Conservation (phyloP, 495 filamentous ascomycete genomes). For the Penicillium tannophilum region DNA sequence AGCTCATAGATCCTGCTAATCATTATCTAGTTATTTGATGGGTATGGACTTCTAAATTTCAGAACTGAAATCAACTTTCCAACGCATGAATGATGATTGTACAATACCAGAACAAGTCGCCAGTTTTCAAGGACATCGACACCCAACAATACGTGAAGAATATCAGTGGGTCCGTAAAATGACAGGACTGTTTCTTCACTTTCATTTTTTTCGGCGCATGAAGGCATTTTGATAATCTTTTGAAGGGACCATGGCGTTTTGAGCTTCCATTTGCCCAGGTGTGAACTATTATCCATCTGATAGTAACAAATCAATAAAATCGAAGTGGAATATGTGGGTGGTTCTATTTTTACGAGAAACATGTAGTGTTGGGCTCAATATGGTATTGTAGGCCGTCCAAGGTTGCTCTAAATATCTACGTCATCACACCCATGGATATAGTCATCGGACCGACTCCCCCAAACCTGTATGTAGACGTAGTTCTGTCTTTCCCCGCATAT, state of each 20-base stretch:
- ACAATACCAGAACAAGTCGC: constrained; percentile 15
- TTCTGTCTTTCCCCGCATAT: not conserved
- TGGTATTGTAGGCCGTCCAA: not conserved
- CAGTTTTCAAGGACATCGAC: not conserved
- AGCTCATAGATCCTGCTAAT: constrained; percentile 22
- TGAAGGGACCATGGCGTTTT: constrained; percentile 7
- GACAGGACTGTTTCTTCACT: not conserved
- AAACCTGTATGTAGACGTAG: not conserved
- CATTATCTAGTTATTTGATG: constrained; percentile 70
- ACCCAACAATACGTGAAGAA: not conserved
- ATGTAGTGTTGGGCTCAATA: not conserved
- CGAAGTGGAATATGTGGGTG: not conserved
- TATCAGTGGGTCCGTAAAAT: not conserved
- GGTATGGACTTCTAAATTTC: constrained; percentile 55
- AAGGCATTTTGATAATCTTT: constrained; percentile 17
- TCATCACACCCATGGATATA: constrained; percentile 19
- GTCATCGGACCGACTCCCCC: constrained; percentile 17
- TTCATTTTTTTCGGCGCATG: constrained; percentile 19
- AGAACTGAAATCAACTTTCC: constrained; percentile 16
- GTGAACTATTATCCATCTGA: not conserved
- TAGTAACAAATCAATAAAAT: not conserved
- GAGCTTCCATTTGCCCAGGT: not conserved
- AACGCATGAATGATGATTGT: constrained; percentile 41
- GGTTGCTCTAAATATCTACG: constrained; percentile 18
- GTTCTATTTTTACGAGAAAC: not conserved